These are phyloP conservation scores for Ambrosiella cleistominuta DNA, from an alignment of 2,329 filamentous ascomycete species.

Conservation along the genomic window DNA sequence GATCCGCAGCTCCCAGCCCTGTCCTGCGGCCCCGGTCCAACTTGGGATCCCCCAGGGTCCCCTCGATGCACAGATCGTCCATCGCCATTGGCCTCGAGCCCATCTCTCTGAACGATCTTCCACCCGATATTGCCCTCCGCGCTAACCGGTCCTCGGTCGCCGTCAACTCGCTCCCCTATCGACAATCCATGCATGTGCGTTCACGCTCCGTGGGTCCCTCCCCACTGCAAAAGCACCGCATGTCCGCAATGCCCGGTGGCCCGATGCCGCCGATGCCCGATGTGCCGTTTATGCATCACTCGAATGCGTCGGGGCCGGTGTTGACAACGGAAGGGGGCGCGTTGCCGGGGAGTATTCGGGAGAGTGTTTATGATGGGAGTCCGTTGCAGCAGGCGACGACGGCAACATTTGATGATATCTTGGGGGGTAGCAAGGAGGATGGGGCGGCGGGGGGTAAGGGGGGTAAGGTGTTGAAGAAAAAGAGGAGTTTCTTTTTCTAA, in stretches of 20 bases:
- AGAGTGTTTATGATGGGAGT: constrained; percentile 17
- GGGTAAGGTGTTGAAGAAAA: constrained; percentile 21
- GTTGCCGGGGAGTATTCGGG: constrained; percentile 16
- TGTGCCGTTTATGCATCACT: constrained; percentile 5
- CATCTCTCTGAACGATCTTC: constrained; percentile 16
- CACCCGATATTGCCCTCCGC: constrained; percentile 4
- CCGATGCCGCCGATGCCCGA: constrained; percentile 9
- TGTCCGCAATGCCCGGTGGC: neutral
- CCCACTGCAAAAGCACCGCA: constrained; percentile 4
- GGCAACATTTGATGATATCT: constrained; percentile 32
- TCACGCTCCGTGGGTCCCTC: constrained; percentile 9
- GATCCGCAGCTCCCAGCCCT: constrained; percentile 3
- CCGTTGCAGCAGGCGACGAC: constrained; percentile 16
- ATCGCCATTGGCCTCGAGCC: constrained; percentile 28
- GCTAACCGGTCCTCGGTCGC: constrained; percentile 8
- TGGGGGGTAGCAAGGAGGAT: constrained; percentile 20
- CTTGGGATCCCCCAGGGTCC: constrained; percentile 8
- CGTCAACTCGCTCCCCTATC: constrained; percentile 1
- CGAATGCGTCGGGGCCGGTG: constrained; percentile 6
- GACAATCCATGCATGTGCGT: constrained; percentile 7
- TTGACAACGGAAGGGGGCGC: constrained; percentile 16
- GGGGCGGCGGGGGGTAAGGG: constrained; percentile 16
- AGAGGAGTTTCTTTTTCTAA: constrained; percentile 24
- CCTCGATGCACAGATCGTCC: constrained; percentile 21
- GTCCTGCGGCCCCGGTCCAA: constrained; percentile 7